Evolutionary conservation across 495 filamentous ascomycete species (phyloP).

Genomic region (Geoglossum glabrum): DNA sequence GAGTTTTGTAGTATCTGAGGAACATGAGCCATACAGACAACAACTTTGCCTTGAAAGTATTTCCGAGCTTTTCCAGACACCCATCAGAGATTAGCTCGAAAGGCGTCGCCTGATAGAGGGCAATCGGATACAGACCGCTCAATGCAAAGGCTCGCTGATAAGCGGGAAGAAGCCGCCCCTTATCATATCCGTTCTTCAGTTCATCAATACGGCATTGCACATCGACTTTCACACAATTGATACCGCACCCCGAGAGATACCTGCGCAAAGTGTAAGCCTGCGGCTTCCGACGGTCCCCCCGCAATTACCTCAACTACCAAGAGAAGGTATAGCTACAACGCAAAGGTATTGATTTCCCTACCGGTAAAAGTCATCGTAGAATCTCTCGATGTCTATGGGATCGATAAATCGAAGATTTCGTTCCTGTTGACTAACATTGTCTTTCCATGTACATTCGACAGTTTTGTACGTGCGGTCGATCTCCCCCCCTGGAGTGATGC

Average conservation of each 20-base stretch:
- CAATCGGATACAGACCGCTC: slow-evolving; percentile 52
- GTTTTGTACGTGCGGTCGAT: slow-evolving; percentile 65
- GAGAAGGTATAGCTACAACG: neutral
- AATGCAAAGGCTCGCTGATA: slow-evolving; percentile 81
- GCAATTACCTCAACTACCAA: neutral
- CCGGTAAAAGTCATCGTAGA: slow-evolving; percentile 83
- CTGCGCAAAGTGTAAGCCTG: neutral
- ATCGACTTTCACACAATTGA: slow-evolving; percentile 80
- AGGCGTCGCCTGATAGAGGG: slow-evolving; percentile 43
- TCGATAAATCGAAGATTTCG: slow-evolving; percentile 55
- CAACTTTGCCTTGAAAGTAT: neutral
- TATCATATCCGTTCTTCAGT: slow-evolving; percentile 40
- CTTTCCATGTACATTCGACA: slow-evolving; percentile 32
- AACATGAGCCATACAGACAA: slow-evolving; percentile 49
- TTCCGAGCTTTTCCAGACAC: neutral
- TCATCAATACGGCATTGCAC: slow-evolving; percentile 75
- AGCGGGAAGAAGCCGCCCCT: slow-evolving; percentile 44
- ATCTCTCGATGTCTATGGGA: slow-evolving; percentile 45
- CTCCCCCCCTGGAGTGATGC: slow-evolving; percentile 50
- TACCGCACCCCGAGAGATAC: slow-evolving; percentile 24
- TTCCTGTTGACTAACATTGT: slow-evolving; percentile 12
- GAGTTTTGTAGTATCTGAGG: slow-evolving; percentile 71
- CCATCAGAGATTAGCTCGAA: slow-evolving; percentile 27
- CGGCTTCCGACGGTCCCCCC: neutral
- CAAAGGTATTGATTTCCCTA: too few species aligned